Conservation (phyloP, 331 rosid species). For the Pyracantha coccinea region DNA sequence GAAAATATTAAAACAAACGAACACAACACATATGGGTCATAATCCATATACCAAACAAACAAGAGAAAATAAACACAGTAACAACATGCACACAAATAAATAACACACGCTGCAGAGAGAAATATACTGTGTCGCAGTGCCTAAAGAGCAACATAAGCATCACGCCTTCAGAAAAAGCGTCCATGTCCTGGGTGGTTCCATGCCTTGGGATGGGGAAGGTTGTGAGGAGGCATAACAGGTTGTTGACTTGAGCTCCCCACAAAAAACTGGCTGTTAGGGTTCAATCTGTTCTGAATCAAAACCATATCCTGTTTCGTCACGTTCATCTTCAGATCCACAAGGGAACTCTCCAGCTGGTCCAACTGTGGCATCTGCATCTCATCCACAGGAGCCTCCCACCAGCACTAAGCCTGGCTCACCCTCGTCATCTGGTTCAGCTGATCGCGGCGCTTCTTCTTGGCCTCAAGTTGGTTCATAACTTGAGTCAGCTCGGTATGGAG, state of each 20-base stretch:
- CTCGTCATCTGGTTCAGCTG: slow-evolving; percentile 39
- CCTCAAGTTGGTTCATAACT: slow-evolving; percentile 40
- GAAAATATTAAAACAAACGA: neutral
- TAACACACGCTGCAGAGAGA: neutral
- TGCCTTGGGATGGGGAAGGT: neutral
- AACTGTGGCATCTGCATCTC: slow-evolving; percentile 36
- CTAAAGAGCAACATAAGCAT: neutral
- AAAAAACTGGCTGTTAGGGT: neutral
- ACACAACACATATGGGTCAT: neutral
- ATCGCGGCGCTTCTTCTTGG: slow-evolving; percentile 48
- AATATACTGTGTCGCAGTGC: neutral
- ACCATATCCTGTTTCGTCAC: slow-evolving; percentile 7
- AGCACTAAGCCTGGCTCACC: slow-evolving; percentile 33
- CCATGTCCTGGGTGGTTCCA: slow-evolving; percentile 19
- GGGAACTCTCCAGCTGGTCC: slow-evolving; percentile 35
- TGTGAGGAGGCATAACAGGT: neutral
- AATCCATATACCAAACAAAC: neutral
- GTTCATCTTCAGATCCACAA: slow-evolving; percentile 45
- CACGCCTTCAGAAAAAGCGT: slow-evolving; percentile 11
- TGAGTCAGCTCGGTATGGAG: slow-evolving; percentile 56
- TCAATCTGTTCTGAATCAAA: slow-evolving; percentile 11
- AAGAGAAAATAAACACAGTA: neutral
- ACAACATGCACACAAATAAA: neutral
- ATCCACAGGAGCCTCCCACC: slow-evolving; percentile 62
- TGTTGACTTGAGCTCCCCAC: neutral